Conservation (phyloP, 1,139 yeast genomes). For the Yamadazyma dushanensis region DNA sequence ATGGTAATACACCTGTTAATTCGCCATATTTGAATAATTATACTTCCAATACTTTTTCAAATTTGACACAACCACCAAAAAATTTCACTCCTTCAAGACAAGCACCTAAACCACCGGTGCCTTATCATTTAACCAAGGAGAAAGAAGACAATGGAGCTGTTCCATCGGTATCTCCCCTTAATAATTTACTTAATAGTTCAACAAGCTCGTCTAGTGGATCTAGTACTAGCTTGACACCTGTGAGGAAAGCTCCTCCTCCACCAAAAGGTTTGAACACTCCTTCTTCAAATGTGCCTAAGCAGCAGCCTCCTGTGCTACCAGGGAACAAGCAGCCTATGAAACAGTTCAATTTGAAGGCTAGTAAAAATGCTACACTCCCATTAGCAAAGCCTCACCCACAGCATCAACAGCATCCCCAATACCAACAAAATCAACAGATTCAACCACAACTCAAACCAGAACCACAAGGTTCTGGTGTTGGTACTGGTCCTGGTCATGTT, state of each 20-base stretch:
- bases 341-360: constrained; percentile 11
- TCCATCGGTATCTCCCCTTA: constrained; percentile 35
- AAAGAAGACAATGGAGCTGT: constrained; percentile 5
- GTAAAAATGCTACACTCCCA: constrained; percentile 1
- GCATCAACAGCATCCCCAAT: background rate
- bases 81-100: constrained; percentile 37
- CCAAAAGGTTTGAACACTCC: constrained; percentile 10
- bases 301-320: constrained; percentile 34
- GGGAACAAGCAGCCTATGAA: constrained; percentile 9
- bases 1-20: constrained; percentile 30
- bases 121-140: constrained; percentile 31
- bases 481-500: background rate
- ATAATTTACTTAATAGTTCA: constrained; percentile 31
- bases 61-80: constrained; percentile 18
- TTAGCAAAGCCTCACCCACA: background rate
- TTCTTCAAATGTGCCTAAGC: constrained; percentile 26
- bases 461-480: background rate
- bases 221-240: constrained; percentile 38
- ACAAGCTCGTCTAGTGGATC: constrained; percentile 7
- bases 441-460: background rate
- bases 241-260: constrained; percentile 60
- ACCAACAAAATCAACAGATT: background rate
- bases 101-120: constrained; percentile 49
- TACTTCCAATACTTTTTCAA: constrained; percentile 12
- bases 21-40: constrained; percentile 19